These are phyloP conservation scores for Chrysanthemum seticuspe DNA, from an alignment of 129 eudicot species.

Conservation along the genomic window DNA sequence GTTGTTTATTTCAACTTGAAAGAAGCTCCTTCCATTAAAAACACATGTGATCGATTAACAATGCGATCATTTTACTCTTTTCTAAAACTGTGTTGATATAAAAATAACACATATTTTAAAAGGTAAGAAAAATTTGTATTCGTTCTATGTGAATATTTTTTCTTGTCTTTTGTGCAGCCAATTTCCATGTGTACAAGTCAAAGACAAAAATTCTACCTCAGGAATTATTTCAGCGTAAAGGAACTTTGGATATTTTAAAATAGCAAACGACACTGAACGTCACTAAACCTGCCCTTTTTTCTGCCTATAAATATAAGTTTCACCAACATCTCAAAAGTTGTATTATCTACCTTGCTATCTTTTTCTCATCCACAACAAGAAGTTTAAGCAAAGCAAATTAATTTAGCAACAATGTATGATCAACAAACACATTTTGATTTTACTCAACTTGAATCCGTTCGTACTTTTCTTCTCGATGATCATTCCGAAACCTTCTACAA, in stretches of 20 bases:
- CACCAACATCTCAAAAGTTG: background rate
- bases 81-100: no score
- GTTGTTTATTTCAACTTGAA: no score
- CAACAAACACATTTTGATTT: conserved; percentile 6
- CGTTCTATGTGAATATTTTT: no score
- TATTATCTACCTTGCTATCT: background rate
- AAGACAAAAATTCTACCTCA: no score
- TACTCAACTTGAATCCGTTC: conserved; percentile 17
- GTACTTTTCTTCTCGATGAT: conserved; percentile 15
- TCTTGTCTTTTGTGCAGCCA: no score
- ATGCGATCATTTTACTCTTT: no score
- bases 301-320: background rate
- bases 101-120: no score
- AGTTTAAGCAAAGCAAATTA: background rate
- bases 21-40: no score
- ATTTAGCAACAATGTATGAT: background rate
- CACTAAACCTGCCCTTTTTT: background rate
- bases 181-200: no score
- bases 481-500: background rate
- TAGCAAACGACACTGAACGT: background rate
- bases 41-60: no score
- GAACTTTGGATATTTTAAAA: background rate
- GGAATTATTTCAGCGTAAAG: no score
- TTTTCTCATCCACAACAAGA: background rate
- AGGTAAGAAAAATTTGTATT: no score